Percentiles rank a stretch among this genome's conserved stretches.
Evolutionary conservation across 1,139 yeast genomes (phyloP).

Genomic region (Blastobotrys aristatus): DNA sequence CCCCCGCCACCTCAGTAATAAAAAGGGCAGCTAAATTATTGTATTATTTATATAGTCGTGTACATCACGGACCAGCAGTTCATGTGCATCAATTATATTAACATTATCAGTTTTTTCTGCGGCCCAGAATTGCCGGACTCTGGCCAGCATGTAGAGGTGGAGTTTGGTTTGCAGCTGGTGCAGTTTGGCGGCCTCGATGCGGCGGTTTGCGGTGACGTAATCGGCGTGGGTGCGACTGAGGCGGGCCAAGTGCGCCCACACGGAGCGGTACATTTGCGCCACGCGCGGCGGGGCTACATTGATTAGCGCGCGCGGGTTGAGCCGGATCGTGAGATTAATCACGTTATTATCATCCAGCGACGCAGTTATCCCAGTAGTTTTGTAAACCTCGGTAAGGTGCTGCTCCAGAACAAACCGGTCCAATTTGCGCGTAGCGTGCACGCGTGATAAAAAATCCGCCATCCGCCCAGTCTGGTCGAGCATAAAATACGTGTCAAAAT

Average conservation of each 20-base stretch:
- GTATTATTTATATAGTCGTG: background rate
- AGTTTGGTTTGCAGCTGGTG: background rate
- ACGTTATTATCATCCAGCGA: background rate
- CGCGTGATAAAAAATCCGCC: constrained; percentile 12
- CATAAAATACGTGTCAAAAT: constrained; percentile 18
- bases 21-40: background rate
- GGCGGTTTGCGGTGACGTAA: background rate
- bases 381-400: constrained; percentile 10
- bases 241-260: constrained; percentile 2
- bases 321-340: background rate
- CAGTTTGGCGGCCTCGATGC: background rate
- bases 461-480: constrained; percentile 14
- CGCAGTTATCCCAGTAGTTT: background rate
- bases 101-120: background rate
- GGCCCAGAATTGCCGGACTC: constrained; percentile 1
- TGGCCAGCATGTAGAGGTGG: background rate
- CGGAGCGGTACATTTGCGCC: constrained; percentile 1
- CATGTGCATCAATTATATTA: constrained; percentile 5
- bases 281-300: constrained; percentile 2
- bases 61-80: background rate
- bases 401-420: constrained; percentile 16
- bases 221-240: constrained; percentile 1
- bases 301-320: background rate
- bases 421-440: constrained; percentile 3
- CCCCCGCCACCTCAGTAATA: background rate